These are phyloP conservation scores for Fagus crenata DNA, from an alignment of 306 rosid genomes.

Conservation along the genomic window DNA sequence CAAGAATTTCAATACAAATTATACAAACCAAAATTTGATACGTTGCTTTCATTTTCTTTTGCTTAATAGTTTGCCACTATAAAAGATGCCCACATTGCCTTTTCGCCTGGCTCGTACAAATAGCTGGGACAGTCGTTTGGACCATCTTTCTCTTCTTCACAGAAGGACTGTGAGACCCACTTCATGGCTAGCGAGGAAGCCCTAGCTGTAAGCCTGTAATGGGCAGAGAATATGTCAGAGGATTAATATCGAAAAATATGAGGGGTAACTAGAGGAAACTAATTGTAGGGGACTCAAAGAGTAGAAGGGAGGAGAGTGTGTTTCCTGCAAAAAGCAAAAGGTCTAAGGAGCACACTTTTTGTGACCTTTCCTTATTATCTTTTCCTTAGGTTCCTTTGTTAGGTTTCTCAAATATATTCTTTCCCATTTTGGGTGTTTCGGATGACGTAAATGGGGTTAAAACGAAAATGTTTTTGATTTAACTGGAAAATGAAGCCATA, in stretches of 20 bases:
- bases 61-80: conserved; percentile 14
- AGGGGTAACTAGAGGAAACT: background rate
- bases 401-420: too few species aligned
- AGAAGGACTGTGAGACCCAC: conserved; percentile 6
- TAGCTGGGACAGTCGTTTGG: conserved; percentile 8
- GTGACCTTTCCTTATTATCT: too few species aligned
- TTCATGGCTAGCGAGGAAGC: background rate
- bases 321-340: too few species aligned
- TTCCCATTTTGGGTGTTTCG: too few species aligned
- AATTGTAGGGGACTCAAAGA: background rate
- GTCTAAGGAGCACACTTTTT: too few species aligned
- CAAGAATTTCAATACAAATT: background rate
- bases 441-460: too few species aligned
- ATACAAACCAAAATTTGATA: conserved; percentile 7
- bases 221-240: background rate
- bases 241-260: background rate
- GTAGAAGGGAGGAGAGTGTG: too few species aligned
- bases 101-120: conserved; percentile 23
- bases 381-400: too few species aligned
- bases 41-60: conserved; percentile 22
- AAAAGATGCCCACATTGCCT: conserved; percentile 23
- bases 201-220: background rate
- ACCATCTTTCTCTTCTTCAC: background rate
- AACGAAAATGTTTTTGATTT: too few species aligned
- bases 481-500: too few species aligned